Conservation (phyloP, 441 rosid genomes). For the Euphorbia celastroides region DNA sequence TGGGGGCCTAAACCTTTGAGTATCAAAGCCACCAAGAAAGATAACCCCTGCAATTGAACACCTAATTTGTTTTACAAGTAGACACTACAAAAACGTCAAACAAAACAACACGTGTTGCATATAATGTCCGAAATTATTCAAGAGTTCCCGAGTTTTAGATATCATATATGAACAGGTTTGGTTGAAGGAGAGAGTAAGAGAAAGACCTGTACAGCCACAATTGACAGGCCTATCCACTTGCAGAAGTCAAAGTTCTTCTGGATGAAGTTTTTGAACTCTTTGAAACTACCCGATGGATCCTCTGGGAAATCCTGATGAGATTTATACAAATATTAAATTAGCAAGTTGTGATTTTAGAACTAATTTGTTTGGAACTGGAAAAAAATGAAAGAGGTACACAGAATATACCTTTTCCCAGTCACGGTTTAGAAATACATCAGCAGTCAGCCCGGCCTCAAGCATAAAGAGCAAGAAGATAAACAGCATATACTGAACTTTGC, state of each 20-base stretch:
- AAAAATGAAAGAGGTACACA: background rate
- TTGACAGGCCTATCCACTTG: conserved; percentile 77
- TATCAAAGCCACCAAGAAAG: conserved; percentile 51
- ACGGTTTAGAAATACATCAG: conserved; percentile 65
- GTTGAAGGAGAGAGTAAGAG: conserved; percentile 4
- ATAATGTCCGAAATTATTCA: background rate
- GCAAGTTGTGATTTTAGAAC: conserved; percentile 6
- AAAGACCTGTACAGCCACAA: conserved; percentile 62
- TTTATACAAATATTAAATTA: background rate
- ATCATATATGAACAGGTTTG: background rate
- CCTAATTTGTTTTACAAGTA: conserved; percentile 12
- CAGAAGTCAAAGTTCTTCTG: conserved; percentile 62
- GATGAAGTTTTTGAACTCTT: conserved; percentile 54
- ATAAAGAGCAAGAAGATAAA: conserved; percentile 56
- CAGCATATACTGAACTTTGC: conserved; percentile 60
- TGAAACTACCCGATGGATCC: conserved; percentile 71
- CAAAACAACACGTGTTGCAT: no score
- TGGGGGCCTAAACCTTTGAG: conserved; percentile 74
- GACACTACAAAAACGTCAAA: background rate
- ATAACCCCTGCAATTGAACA: conserved; percentile 46
- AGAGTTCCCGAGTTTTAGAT: background rate
- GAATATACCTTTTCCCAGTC: conserved; percentile 74
- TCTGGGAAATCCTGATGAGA: conserved; percentile 68
- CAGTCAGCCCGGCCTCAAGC: conserved; percentile 76
- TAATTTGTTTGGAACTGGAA: background rate